These are phyloP conservation scores for Komagataella ulmi DNA, from an alignment of 805 yeast genomes.

Conservation along the genomic window DNA sequence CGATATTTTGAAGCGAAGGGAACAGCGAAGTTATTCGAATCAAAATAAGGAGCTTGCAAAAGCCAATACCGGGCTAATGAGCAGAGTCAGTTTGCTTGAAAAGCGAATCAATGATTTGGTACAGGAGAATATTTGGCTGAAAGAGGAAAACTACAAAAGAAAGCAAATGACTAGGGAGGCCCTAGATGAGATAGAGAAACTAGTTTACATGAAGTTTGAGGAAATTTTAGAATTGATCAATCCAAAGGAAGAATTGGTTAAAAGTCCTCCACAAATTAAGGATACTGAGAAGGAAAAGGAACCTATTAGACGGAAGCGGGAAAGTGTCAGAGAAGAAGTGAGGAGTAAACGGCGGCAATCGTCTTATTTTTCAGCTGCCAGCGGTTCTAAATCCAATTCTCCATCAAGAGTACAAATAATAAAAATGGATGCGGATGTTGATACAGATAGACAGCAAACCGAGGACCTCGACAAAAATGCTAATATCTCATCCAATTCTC, in stretches of 20 bases:
- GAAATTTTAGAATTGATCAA: conserved; percentile 19
- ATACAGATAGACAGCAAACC: not conserved
- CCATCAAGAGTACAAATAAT: not conserved
- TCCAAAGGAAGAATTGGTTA: not conserved
- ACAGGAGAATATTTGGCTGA: conserved; percentile 31
- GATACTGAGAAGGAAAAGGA: not conserved
- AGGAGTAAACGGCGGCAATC: not conserved
- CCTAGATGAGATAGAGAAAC: conserved; percentile 28
- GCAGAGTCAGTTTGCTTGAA: conserved; percentile 40
- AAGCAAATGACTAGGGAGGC: conserved; percentile 5
- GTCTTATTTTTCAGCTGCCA: not conserved
- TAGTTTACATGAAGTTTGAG: conserved; percentile 25
- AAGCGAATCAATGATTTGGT: conserved; percentile 31
- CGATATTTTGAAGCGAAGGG: conserved; percentile 3
- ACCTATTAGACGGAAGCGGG: not conserved
- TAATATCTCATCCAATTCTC: conserved; percentile 17
- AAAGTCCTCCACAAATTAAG: not conserved
- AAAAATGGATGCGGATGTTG: not conserved
- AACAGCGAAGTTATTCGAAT: conserved; percentile 14
- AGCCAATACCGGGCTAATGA: conserved; percentile 38
- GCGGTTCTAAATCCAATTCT: not conserved
- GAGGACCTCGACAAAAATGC: conserved; percentile 9
- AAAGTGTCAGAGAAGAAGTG: not conserved
- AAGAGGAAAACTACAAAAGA: conserved; percentile 19
- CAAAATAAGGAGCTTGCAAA: conserved; percentile 51